phyloP scores from a whole-genome alignment of 768 basidiomycete genomes.

The Scleroderma bovista region DNA sequence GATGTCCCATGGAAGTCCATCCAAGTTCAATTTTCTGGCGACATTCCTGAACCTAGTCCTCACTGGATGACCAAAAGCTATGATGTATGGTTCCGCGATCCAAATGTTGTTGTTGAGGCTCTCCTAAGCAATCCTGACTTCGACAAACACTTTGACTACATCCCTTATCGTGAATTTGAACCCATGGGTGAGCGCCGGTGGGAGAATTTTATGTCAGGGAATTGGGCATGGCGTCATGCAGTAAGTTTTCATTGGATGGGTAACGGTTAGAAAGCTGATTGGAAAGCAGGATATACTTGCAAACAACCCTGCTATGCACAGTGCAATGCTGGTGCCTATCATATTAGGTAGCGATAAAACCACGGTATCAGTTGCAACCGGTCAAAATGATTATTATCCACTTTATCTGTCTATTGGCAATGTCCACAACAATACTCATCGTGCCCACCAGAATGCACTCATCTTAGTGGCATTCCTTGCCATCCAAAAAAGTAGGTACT shows the following conservation, averaged over 20 bases:
- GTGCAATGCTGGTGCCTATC: constrained; percentile 11
- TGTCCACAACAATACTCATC: constrained; percentile 1
- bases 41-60: no score
- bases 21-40: no score
- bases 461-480: constrained; percentile 24
- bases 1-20: no score
- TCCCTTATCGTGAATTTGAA: constrained; percentile 8
- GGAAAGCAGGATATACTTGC: constrained; percentile 4
- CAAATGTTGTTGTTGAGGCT: no score
- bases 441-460: constrained; percentile 3
- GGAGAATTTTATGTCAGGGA: constrained; percentile 8
- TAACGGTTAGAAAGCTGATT: not conserved
- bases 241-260: not conserved
- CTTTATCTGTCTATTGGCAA: constrained; percentile 9
- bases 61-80: not conserved
- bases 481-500: constrained; percentile 24
- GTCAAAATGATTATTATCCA: constrained; percentile 7
- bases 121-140: constrained; percentile 18
- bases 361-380: constrained; percentile 2
- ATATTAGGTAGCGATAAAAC: constrained; percentile 9
- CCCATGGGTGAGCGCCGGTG: not conserved
- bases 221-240: constrained; percentile 10
- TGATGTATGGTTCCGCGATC: no score
- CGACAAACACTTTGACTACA: constrained; percentile 13
- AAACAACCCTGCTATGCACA: constrained; percentile 16